Conservation (phyloP, 371 early-diverging fungal genomes). For the Mortierella sp. region DNA sequence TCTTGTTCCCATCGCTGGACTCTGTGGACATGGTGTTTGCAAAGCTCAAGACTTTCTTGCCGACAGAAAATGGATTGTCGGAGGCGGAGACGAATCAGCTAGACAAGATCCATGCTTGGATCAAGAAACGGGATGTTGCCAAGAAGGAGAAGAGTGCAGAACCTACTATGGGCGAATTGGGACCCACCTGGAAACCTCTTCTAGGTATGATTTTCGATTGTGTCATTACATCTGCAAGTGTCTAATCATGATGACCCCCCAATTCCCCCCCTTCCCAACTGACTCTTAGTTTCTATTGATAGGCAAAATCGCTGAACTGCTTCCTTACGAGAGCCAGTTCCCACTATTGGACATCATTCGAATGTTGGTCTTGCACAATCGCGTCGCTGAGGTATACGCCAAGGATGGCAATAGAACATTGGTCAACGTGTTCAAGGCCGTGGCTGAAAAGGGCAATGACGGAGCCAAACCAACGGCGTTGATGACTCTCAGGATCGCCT, state of each 20-base stretch:
- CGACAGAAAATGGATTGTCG: slow-evolving; percentile 26
- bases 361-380: slow-evolving; percentile 58
- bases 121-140: slow-evolving; percentile 35
- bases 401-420: slow-evolving; percentile 56
- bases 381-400: slow-evolving; percentile 59
- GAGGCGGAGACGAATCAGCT: slow-evolving; percentile 34
- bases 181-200: slow-evolving; percentile 53
- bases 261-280: too few relatives aligned
- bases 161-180: slow-evolving; percentile 40
- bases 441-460: slow-evolving; percentile 33
- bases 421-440: slow-evolving; percentile 46
- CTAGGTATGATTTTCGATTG: too few relatives aligned
- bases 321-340: slow-evolving; percentile 66
- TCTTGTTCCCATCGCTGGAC: slow-evolving; percentile 63
- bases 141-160: slow-evolving; percentile 39
- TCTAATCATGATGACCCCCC: too few relatives aligned
- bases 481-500: slow-evolving; percentile 70
- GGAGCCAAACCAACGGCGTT: slow-evolving; percentile 56
- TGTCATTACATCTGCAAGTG: too few relatives aligned
- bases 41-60: slow-evolving; percentile 61
- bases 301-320: slow-evolving; percentile 51
- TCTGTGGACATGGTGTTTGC: slow-evolving; percentile 67
- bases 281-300: not conserved
- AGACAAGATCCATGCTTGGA: slow-evolving; percentile 41
- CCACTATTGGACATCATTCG: slow-evolving; percentile 76